These are phyloP conservation scores for Lachancea quebecensis DNA, from an alignment of 805 yeast genomes.

Conservation along the genomic window DNA sequence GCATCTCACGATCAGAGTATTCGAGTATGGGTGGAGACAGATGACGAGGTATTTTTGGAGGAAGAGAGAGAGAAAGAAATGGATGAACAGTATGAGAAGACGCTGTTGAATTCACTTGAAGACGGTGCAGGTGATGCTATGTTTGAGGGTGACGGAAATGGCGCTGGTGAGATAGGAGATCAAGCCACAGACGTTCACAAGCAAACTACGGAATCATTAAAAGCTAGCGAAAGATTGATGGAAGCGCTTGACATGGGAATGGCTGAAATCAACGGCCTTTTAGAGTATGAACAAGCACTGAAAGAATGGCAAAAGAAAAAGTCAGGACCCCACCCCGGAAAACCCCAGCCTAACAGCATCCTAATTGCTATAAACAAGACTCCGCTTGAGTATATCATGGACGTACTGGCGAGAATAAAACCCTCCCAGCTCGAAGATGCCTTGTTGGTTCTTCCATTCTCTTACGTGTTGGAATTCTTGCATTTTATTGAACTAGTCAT, in stretches of 20 bases:
- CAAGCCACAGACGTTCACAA: conserved; percentile 62
- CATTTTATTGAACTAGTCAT: conserved; percentile 75
- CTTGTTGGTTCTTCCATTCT: conserved; percentile 81
- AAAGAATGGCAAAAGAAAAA: conserved; percentile 37
- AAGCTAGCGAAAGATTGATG: conserved; percentile 88
- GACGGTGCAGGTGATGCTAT: conserved; percentile 41
- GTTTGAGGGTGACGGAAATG: conserved; percentile 33
- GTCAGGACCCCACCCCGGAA: conserved; percentile 42
- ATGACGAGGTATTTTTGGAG: conserved; percentile 91
- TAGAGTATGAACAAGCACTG: conserved; percentile 42
- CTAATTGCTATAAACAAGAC: conserved; percentile 61
- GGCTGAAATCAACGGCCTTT: conserved; percentile 55
- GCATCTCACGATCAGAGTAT: conserved; percentile 92
- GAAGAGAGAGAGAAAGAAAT: conserved; percentile 95
- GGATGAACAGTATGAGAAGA: conserved; percentile 87
- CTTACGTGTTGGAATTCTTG: conserved; percentile 65
- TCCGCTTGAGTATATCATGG: conserved; percentile 76
- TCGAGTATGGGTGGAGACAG: conserved; percentile 88
- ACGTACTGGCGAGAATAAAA: conserved; percentile 59
- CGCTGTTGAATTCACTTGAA: conserved; percentile 66
- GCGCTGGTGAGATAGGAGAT: conserved; percentile 39
- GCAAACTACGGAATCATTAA: conserved; percentile 85
- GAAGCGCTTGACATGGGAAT: conserved; percentile 85
- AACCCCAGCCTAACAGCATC: conserved; percentile 65
- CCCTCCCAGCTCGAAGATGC: conserved; percentile 92